Evolutionary conservation across 805 yeast genomes (phyloP).

Genomic region (Kluyveromyces nonfermentans): DNA sequence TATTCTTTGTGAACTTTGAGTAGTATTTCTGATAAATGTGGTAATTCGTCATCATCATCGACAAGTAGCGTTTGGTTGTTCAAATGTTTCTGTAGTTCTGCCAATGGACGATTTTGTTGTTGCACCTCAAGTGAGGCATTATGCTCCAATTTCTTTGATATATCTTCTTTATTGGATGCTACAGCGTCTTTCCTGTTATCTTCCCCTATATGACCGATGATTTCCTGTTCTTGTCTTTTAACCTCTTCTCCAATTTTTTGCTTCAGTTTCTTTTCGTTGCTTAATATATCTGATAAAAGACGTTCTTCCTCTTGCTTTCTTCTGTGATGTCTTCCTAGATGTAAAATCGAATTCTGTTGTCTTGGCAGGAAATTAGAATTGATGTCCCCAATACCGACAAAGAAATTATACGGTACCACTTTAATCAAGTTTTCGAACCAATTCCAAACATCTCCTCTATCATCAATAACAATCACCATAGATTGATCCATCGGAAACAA

Average conservation of each 20-base stretch:
- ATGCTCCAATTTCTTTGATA: constrained; percentile 51
- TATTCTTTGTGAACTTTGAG: constrained; percentile 56
- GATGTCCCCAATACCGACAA: constrained; percentile 95
- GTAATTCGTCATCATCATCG: constrained; percentile 77
- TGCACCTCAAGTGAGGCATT: constrained; percentile 69
- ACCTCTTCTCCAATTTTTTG: constrained; percentile 27
- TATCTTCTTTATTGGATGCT: constrained; percentile 39
- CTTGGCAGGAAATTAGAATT: constrained; percentile 87
- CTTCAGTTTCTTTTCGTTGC: constrained; percentile 23
- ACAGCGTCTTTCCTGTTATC: constrained; percentile 38
- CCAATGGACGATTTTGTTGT: constrained; percentile 74
- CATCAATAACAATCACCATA: constrained; percentile 94
- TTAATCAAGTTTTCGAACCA: constrained; percentile 89
- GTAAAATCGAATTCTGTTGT: constrained; percentile 54
- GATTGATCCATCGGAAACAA: constrained; percentile 93
- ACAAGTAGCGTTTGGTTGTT: constrained; percentile 44
- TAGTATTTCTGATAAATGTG: constrained; percentile 52
- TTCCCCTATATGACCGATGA: constrained; percentile 24
- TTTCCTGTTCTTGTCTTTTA: constrained; percentile 29
- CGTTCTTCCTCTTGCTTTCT: constrained; percentile 27
- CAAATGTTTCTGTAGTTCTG: constrained; percentile 67
- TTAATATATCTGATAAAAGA: constrained; percentile 26
- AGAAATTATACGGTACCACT: constrained; percentile 92
- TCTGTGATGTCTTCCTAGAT: constrained; percentile 25
- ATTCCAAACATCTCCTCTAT: constrained; percentile 97